A percentile compares a stretch with the other conserved stretches of the same genome.
Conservation (phyloP, 345 rosid species). For the Cardamine occulta region DNA sequence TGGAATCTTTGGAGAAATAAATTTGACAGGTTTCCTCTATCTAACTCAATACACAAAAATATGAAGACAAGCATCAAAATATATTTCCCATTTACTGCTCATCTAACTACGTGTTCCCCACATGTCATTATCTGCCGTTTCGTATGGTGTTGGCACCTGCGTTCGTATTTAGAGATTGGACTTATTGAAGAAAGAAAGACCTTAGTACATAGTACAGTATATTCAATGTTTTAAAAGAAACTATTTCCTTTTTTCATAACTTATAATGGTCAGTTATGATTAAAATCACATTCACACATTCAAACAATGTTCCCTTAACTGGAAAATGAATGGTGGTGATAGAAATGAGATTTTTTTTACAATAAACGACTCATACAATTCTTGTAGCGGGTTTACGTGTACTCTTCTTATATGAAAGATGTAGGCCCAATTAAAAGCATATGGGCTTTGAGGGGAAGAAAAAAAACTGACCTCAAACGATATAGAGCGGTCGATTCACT, state of each 20-base stretch:
- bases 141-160: slow-evolving; percentile 22
- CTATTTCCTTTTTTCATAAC: no score
- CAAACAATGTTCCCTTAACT: no score
- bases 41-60: slow-evolving; percentile 5
- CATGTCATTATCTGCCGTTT: slow-evolving; percentile 33
- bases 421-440: neutral
- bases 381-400: neutral
- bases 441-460: neutral
- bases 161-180: slow-evolving; percentile 14
- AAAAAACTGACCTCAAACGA: neutral
- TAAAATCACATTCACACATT: no score
- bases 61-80: slow-evolving; percentile 28
- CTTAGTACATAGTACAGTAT: neutral
- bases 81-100: slow-evolving; percentile 39
- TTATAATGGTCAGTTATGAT: no score
- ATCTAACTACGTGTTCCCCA: slow-evolving; percentile 39
- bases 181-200: neutral
- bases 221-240: no score
- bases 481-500: neutral
- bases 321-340: no score
- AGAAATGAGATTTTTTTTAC: no score
- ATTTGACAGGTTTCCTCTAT: neutral
- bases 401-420: neutral
- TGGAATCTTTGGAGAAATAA: slow-evolving; percentile 28
- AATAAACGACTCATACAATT: neutral